phyloP scores from a whole-genome alignment of 495 filamentous ascomycete species.

The Tuber aestivum region DNA sequence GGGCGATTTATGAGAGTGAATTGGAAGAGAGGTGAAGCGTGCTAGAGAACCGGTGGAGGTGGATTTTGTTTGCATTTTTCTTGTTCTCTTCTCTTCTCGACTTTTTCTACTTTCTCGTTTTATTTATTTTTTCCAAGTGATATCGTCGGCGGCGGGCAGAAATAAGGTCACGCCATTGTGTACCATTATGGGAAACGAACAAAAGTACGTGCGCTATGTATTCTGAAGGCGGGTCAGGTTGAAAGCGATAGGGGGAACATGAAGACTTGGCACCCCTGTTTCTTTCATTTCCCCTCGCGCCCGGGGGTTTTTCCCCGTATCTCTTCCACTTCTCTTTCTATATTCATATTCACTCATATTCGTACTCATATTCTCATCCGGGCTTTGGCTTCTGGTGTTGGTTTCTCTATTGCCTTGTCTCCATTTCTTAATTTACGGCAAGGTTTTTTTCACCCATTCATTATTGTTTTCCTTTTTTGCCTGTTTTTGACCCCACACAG shows the following conservation, averaged over 20 bases:
- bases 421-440: constrained; percentile 2
- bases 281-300: background rate
- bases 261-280: background rate
- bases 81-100: background rate
- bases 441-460: constrained; percentile 22
- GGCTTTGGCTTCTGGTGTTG: constrained; percentile 1
- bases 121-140: background rate
- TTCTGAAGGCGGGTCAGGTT: background rate
- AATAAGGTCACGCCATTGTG: background rate
- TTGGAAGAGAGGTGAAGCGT: background rate
- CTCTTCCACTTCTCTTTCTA: background rate
- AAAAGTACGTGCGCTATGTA: background rate
- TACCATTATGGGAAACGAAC: background rate
- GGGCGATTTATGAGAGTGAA: background rate
- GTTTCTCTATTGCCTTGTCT: background rate
- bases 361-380: constrained; percentile 7
- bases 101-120: background rate
- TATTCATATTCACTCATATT: constrained; percentile 18
- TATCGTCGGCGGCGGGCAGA: background rate
- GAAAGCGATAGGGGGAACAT: background rate
- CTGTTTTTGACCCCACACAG: background rate
- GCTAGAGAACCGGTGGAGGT: background rate
- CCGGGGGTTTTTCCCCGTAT: background rate
- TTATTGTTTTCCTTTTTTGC: constrained; percentile 19
- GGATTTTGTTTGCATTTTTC: background rate